phyloP scores from a whole-genome alignment of 192 early-diverging fungal species.

The Funneliformis geosporum region DNA sequence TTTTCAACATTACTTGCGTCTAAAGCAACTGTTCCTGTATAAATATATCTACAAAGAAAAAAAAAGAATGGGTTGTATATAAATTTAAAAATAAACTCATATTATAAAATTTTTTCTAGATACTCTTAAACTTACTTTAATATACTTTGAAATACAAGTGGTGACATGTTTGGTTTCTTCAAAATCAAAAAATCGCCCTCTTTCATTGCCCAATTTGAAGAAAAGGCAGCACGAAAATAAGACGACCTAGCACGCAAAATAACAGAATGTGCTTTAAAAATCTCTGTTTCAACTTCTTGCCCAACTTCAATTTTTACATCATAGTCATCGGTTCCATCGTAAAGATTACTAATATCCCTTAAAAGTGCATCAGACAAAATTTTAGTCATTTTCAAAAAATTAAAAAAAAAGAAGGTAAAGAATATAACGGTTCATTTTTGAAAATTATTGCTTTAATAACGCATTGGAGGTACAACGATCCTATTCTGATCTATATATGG shows the following conservation, averaged over 20 bases:
- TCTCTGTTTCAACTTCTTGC: not conserved
- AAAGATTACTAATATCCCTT: not conserved
- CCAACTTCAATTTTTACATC: constrained; percentile 13
- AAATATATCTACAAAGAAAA: not conserved
- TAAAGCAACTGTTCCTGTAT: not conserved
- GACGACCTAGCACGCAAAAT: constrained; percentile 21
- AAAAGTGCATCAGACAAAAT: not conserved
- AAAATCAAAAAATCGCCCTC: not conserved
- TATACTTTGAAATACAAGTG: constrained; percentile 6
- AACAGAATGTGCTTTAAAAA: constrained; percentile 22
- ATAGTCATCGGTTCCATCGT: constrained; percentile 10
- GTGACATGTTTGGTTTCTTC: constrained; percentile 2
- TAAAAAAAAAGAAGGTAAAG: too few relatives aligned
- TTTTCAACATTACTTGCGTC: not conserved
- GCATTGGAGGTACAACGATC: too few relatives aligned
- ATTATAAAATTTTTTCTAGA: too few relatives aligned
- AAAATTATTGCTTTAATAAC: too few relatives aligned
- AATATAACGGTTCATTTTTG: too few relatives aligned
- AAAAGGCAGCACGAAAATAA: constrained; percentile 14
- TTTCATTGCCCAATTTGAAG: not conserved
- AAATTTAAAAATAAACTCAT: not conserved
- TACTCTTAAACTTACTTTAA: not conserved
- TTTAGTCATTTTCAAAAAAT: not conserved
- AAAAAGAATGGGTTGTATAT: not conserved
- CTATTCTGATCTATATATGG: too few relatives aligned